Evolutionary conservation across 2,329 filamentous ascomycete species (phyloP).

Genomic region (Colletotrichum lini): DNA sequence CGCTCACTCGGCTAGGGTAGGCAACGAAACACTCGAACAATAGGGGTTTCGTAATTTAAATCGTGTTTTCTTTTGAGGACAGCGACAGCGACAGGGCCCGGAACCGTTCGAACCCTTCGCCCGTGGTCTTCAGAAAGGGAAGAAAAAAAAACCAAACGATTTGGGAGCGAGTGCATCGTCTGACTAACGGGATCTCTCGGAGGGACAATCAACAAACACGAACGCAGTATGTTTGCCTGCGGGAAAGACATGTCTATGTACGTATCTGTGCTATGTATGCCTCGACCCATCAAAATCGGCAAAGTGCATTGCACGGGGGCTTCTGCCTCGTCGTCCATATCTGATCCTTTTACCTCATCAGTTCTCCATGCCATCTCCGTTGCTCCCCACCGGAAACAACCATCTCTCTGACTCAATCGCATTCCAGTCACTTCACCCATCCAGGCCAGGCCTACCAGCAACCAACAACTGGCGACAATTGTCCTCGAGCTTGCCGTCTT

Average conservation of each 20-base stretch:
- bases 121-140: background rate
- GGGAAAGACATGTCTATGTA: background rate
- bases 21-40: background rate
- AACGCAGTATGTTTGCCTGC: slow-evolving; percentile 4
- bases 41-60: background rate
- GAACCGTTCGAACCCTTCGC: background rate
- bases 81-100: background rate
- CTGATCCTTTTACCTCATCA: slow-evolving; percentile 26
- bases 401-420: background rate
- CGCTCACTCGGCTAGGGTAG: background rate
- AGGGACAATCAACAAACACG: background rate
- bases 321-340: background rate
- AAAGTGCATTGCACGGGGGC: background rate
- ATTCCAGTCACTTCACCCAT: background rate
- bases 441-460: background rate
- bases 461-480: background rate
- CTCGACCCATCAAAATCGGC: slow-evolving; percentile 6
- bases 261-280: background rate
- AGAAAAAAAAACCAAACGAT: background rate
- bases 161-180: background rate
- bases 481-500: slow-evolving; percentile 6
- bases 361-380: slow-evolving; percentile 10
- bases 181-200: background rate
- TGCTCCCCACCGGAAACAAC: slow-evolving; percentile 28
- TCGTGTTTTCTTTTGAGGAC: background rate